phyloP scores from a whole-genome alignment of 2,329 filamentous ascomycete species.

The Fusarium staphyleae region DNA sequence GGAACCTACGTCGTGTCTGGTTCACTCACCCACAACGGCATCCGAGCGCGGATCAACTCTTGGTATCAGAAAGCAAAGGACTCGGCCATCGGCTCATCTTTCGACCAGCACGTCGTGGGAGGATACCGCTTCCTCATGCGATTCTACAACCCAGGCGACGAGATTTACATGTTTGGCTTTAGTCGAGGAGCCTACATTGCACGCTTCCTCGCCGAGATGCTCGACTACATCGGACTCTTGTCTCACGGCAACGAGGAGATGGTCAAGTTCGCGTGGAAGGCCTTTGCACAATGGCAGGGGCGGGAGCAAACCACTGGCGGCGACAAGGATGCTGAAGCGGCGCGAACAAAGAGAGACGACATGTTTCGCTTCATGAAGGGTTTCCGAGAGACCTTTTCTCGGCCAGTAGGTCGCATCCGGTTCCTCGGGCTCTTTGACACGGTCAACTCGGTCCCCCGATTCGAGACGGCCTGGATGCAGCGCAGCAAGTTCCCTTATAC shows the following conservation, averaged over 20 bases:
- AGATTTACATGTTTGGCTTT: constrained; percentile 78
- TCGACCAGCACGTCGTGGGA: constrained; percentile 83
- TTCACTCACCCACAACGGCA: constrained; percentile 64
- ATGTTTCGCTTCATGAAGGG: constrained; percentile 79
- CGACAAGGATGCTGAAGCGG: constrained; percentile 52
- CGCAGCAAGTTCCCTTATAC: constrained; percentile 78
- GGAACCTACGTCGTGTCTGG: constrained; percentile 74
- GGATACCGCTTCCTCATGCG: constrained; percentile 83
- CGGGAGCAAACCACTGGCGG: constrained; percentile 56
- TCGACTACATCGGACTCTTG: constrained; percentile 81
- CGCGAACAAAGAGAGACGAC: constrained; percentile 53
- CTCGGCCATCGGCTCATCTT: constrained; percentile 79
- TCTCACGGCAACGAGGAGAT: constrained; percentile 86
- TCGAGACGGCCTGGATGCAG: constrained; percentile 80
- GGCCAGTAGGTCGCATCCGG: constrained; percentile 74
- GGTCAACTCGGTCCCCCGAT: constrained; percentile 79
- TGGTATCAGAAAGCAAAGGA: constrained; percentile 79
- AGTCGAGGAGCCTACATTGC: constrained; percentile 77
- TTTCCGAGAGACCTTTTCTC: constrained; percentile 81
- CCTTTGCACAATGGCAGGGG: constrained; percentile 76
- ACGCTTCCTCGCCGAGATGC: constrained; percentile 81
- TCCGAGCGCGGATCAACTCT: constrained; percentile 64
- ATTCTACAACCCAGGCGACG: constrained; percentile 69
- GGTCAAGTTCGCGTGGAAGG: constrained; percentile 84
- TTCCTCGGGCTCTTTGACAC: constrained; percentile 85